Base-by-base conservation (phyloP, 176 grass and related monocot species). In the Guadua angustifolia region DNA sequence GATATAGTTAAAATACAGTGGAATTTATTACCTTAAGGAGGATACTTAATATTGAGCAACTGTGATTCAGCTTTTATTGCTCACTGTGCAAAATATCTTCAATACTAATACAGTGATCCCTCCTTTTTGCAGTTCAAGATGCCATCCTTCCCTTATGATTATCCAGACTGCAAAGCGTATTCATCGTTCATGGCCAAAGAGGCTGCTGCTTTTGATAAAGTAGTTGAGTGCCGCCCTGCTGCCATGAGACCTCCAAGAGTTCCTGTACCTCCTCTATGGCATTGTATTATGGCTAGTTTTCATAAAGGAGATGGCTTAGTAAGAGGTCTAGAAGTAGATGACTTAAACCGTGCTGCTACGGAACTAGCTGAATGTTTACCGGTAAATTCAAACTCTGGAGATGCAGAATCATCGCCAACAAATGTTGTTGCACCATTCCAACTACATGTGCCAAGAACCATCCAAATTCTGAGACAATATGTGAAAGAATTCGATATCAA, bases 91-190 rank as follows among this genome's bases (percentile, higher is more conserved):
- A 80, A 69, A 21, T 69, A 70, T 79, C 45, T 73, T 75, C 1
- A 44, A 46, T 84, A 79, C 38, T 63, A 53, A 88, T 75, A 44
- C 32, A 55, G 21, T 45, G 24, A 59, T 7, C 62, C 18, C 26
- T 77, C 69, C 51, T 26, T 79, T 75, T 74, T 87, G 58, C 87
- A 95, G 93, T 90, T 86, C 22, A 87, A 83, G 60, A 63, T 94
- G 57, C 91, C 95, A 75, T 87, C 75, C 75, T 98, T 98, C 71
- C 95, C 95, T n/a, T 86, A 80, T 86, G 95, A 98, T 90, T 98
- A 93, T 83, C 95, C 95, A 69, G 95, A 98, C 40, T 88, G 87
- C 69, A 65, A 93, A 88, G 85, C 89, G 0, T 98, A 95, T 81
- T 68, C 80, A 56, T 88, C 42, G 4, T 89, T 88, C 79, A 77